Conservation (phyloP, 345 rosid genomes). For the Isatis tinctoria region DNA sequence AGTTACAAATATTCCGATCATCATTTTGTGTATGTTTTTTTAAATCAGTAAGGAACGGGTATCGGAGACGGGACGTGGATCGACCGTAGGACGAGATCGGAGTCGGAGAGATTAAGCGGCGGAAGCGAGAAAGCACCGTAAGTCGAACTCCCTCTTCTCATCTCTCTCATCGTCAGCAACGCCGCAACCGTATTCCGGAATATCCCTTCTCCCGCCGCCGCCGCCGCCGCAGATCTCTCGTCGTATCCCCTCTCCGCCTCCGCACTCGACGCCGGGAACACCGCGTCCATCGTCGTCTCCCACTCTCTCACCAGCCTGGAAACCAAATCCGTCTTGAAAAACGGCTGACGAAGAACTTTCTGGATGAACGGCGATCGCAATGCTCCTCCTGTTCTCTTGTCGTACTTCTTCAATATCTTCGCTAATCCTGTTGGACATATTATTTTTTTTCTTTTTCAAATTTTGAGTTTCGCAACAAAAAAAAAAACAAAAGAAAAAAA, state of each 20-base stretch:
- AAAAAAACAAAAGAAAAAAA: too few species aligned
- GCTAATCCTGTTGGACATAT: constrained; percentile 49
- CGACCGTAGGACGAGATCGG: constrained; percentile 40
- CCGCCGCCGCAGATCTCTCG: constrained; percentile 14
- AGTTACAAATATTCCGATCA: not conserved
- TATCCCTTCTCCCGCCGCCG: constrained; percentile 50
- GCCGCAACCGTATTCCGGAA: constrained; percentile 77
- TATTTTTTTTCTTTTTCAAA: not conserved
- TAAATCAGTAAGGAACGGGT: constrained; percentile 32
- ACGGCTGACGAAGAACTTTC: constrained; percentile 63
- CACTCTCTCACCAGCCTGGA: constrained; percentile 76
- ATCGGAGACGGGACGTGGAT: constrained; percentile 51
- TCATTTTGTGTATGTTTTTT: too few species aligned
- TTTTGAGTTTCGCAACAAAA: too few species aligned
- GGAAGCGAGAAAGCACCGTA: constrained; percentile 64
- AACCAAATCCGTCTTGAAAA: constrained; percentile 72
- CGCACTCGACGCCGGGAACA: constrained; percentile 42
- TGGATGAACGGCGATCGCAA: constrained; percentile 64
- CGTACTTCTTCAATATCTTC: constrained; percentile 88
- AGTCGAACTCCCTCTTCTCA: constrained; percentile 80
- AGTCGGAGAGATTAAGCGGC: constrained; percentile 60
- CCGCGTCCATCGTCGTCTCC: constrained; percentile 50
- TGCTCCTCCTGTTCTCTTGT: constrained; percentile 62
- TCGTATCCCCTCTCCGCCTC: constrained; percentile 8
- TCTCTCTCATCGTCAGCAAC: constrained; percentile 67